Base-by-base conservation (phyloP, 176 grass and related monocot species). In the Puccinellia tenuiflora region DNA sequence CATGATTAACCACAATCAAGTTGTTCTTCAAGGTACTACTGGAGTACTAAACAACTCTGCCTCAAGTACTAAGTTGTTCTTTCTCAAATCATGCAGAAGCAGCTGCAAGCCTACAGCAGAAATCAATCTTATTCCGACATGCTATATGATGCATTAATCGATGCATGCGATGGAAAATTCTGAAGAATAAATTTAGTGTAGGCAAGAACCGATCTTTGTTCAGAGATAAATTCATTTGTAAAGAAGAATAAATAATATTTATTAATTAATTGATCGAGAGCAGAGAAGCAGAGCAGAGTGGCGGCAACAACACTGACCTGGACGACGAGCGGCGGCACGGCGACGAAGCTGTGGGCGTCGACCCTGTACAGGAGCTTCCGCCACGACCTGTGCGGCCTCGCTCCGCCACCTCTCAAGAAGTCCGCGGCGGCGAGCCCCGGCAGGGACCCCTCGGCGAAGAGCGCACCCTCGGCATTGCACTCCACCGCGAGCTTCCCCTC, bases 381-480 rank as follows among this genome's bases (percentile, higher is more conserved):
- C 96, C 96, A 98, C 1, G 91, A 93, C 76, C 85, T 90, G 83
- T 98, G 86, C 38, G 91, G 92, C 60, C 52, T 56, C 2, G 67
- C 60, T 3, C 72, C 30, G 3, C 73, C 30, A 14, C 79, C 77
- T 17, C 73, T 42, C 11, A 91, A 42, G 29, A 95, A 90, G 45
- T 95, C 83, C 18, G 34, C 91, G 8, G 83, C 96, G 38, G 64
- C 64, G 68, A 98, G 79, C 5, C 57, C 85, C 31, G 76, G 60
- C 33, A 90, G 28, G 51, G 15, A 70, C 0, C 22, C 96, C 80
- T 92, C 91, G 52, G 80, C 92, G 62, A 98, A 84, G 39, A 98
- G 68, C 43, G 96, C 96, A 0, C 96, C 96, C 72, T 95, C 75
- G 16, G 86, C 93, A 86, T 95, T 93, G 87, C 96, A 98, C 57